These are phyloP conservation scores for Annulohypoxylon moriforme DNA, from an alignment of 495 filamentous ascomycete genomes.

Conservation along the genomic window DNA sequence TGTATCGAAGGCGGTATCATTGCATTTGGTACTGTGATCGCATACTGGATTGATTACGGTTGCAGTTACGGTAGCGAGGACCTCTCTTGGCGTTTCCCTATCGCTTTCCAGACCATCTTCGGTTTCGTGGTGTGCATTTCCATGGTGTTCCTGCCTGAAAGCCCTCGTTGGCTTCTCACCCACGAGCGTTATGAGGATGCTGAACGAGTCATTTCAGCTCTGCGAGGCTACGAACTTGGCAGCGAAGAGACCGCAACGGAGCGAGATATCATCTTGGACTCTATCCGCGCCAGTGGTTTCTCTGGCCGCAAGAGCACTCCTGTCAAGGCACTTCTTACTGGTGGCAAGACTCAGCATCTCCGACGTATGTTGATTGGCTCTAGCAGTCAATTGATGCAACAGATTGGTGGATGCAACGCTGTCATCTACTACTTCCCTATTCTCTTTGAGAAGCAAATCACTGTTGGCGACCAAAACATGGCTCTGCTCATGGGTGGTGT, in stretches of 20 bases:
- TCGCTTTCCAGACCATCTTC: conserved; percentile 78
- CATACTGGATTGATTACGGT: conserved; percentile 82
- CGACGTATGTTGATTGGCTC: conserved; percentile 66
- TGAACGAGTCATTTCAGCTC: conserved; percentile 69
- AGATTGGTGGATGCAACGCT: conserved; percentile 76
- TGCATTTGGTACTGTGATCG: conserved; percentile 75
- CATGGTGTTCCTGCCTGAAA: conserved; percentile 75
- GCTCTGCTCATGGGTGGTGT: conserved; percentile 47
- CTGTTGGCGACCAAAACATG: conserved; percentile 36
- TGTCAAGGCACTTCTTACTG: conserved; percentile 63
- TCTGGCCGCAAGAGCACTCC: conserved; percentile 54
- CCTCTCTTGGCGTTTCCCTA: conserved; percentile 77
- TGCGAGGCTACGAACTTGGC: conserved; percentile 64
- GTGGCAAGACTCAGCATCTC: conserved; percentile 69
- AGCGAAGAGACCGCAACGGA: conserved; percentile 65
- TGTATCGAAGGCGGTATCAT: conserved; percentile 81
- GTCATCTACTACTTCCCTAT: conserved; percentile 74
- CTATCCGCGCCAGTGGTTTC: conserved; percentile 61
- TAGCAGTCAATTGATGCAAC: conserved; percentile 74
- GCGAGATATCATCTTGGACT: conserved; percentile 69
- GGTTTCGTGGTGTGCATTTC: conserved; percentile 68
- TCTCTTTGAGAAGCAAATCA: conserved; percentile 53
- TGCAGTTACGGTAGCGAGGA: conserved; percentile 69
- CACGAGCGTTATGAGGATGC: conserved; percentile 72
- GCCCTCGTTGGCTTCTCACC: conserved; percentile 77